A percentile compares a stretch with the other conserved stretches of the same genome.
Evolutionary conservation across 169 alveolate genomes (phyloP).

Genomic region (Cryptosporidium felis): DNA sequence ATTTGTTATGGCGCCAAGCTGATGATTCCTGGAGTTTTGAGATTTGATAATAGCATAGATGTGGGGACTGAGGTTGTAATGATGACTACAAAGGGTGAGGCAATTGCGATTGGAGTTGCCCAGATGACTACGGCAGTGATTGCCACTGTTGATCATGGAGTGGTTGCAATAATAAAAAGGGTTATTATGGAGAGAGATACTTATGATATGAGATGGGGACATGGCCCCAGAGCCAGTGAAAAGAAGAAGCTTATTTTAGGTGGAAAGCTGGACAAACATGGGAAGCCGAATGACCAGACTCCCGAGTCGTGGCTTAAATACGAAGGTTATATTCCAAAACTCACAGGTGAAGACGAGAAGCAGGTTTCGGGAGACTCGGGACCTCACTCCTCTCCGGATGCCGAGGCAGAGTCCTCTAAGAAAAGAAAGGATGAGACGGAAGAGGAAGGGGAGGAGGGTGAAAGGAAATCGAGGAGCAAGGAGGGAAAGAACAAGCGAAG

Average conservation of each 20-base stretch:
- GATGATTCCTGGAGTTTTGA: slow-evolving; percentile 98
- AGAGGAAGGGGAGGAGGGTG: background rate
- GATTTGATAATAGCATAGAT: slow-evolving; percentile 97
- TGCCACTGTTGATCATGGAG: slow-evolving; percentile 99
- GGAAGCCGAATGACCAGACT: slow-evolving; percentile 93
- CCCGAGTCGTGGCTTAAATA: slow-evolving; percentile 92
- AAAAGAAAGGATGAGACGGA: background rate
- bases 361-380: slow-evolving; percentile 3
- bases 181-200: slow-evolving; percentile 99
- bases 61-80: slow-evolving; percentile 95
- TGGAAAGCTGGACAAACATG: slow-evolving; percentile 94
- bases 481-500: slow-evolving; percentile 21
- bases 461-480: background rate
- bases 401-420: background rate
- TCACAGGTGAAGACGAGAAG: slow-evolving; percentile 80
- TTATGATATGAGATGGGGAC: slow-evolving; percentile 99
- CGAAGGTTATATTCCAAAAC: slow-evolving; percentile 85
- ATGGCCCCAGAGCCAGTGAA: slow-evolving; percentile 98
- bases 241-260: slow-evolving; percentile 96
- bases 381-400: background rate
- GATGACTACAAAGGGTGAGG: slow-evolving; percentile 99
- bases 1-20: slow-evolving; percentile 99
- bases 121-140: slow-evolving; percentile 99
- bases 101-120: slow-evolving; percentile 98
- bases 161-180: slow-evolving; percentile 97